phyloP scores from a whole-genome alignment of 2,329 filamentous ascomycete species.

The Aspergillus sp. region DNA sequence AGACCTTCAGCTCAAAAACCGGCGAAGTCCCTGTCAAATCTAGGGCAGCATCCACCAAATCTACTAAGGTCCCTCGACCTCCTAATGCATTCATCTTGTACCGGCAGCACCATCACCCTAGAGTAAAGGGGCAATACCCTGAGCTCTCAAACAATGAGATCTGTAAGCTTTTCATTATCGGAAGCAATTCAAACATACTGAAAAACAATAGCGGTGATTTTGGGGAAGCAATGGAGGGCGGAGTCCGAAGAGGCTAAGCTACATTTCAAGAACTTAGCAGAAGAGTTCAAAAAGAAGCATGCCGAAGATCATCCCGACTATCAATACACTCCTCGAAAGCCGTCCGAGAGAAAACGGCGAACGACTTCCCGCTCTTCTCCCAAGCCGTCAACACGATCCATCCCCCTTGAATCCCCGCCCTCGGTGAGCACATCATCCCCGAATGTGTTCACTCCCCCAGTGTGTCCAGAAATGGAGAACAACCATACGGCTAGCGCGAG shows the following conservation, averaged over 20 bases:
- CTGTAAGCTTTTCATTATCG: conserved; percentile 32
- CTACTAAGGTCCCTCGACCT: conserved; percentile 43
- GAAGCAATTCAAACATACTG: conserved; percentile 8
- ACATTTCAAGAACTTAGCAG: conserved; percentile 40
- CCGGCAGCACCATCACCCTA: conserved; percentile 40
- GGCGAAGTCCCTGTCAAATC: conserved; percentile 5
- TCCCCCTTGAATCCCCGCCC: conserved; percentile 4
- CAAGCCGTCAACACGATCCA: conserved; percentile 8
- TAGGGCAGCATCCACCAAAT: conserved; percentile 17
- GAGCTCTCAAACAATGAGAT: conserved; percentile 47
- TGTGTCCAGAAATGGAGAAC: conserved; percentile 3
- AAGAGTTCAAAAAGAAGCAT: conserved; percentile 42
- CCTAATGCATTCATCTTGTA: conserved; percentile 50
- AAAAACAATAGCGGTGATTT: conserved; percentile 35
- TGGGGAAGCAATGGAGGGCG: conserved; percentile 44
- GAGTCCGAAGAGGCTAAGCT: conserved; percentile 37
- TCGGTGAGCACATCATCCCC: neutral
- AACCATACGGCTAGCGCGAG: neutral
- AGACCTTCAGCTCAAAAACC: conserved; percentile 12
- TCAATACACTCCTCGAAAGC: conserved; percentile 49
- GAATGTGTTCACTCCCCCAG: conserved; percentile 10
- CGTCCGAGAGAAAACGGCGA: conserved; percentile 47
- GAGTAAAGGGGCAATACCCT: conserved; percentile 40
- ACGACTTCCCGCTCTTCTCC: conserved; percentile 33
- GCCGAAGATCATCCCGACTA: conserved; percentile 43